These are phyloP conservation scores for Plasmopara halstedii DNA, from an alignment of 352 stramenopile genomes.

Conservation along the genomic window DNA sequence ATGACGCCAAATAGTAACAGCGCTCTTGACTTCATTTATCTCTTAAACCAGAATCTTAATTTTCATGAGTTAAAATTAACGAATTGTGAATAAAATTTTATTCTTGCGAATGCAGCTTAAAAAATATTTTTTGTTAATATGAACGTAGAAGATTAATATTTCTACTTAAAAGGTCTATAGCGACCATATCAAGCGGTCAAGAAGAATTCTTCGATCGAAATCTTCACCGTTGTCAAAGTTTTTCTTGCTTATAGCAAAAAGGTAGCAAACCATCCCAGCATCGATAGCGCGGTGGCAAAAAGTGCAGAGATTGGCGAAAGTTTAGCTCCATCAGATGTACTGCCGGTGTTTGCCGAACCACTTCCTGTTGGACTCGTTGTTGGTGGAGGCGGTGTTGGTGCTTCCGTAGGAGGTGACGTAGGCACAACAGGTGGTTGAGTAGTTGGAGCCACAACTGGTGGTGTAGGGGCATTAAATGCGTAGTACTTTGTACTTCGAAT, in stretches of 20 bases:
- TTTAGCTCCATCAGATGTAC: not conserved
- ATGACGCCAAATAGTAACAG: conserved; percentile 21
- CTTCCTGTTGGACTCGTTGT: not conserved
- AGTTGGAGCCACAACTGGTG: not conserved
- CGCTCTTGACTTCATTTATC: conserved; percentile 1
- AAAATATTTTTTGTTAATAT: too few relatives aligned
- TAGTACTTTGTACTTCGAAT: conserved; percentile 5
- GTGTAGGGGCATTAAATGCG: not conserved
- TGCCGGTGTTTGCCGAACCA: not conserved
- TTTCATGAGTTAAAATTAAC: too few relatives aligned
- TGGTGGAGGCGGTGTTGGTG: not conserved
- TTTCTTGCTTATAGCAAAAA: not conserved
- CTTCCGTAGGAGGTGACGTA: not conserved
- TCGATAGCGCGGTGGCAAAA: not conserved
- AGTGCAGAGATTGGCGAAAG: not conserved
- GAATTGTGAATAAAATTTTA: too few relatives aligned
- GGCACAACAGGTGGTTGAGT: not conserved
- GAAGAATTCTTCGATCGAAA: conserved; percentile 1
- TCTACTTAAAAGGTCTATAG: too few relatives aligned
- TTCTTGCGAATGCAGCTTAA: too few relatives aligned
- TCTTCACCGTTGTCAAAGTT: not conserved
- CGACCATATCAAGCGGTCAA: not conserved
- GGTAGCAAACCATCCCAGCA: not conserved
- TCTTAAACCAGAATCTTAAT: too few relatives aligned
- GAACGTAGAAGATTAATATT: too few relatives aligned